A percentile compares a stretch with the other conserved stretches of the same genome.
These are phyloP conservation scores for Penicillium concentricum DNA, from an alignment of 2,329 filamentous ascomycete species.

Conservation along the genomic window DNA sequence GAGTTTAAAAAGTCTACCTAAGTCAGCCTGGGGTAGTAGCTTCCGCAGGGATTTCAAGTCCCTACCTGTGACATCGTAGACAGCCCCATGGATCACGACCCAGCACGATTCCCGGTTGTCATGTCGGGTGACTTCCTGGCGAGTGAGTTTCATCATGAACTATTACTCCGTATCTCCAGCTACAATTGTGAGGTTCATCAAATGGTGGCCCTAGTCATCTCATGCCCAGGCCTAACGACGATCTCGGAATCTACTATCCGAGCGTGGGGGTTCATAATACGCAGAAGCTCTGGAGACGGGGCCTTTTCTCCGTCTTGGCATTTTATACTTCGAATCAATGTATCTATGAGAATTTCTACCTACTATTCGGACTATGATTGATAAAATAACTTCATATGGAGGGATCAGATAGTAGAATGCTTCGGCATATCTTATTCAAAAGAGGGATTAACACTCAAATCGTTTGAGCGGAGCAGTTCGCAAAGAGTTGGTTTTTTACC, in stretches of 20 bases:
- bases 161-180: not conserved
- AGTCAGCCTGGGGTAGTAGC: not conserved
- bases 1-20: constrained; percentile 31
- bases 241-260: not conserved
- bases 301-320: not conserved
- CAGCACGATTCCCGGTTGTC: constrained; percentile 50
- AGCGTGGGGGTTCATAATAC: not conserved
- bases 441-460: too few species aligned
- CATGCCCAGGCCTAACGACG: not conserved
- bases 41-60: not conserved
- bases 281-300: not conserved
- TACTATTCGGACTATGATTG: too few species aligned
- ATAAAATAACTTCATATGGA: too few species aligned
- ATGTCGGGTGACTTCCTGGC: constrained; percentile 52
- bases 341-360: too few species aligned
- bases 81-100: constrained; percentile 52
- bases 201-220: not conserved
- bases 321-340: too few species aligned
- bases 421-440: too few species aligned
- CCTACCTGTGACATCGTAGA: constrained; percentile 50
- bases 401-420: too few species aligned
- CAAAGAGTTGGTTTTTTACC: too few species aligned
- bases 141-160: constrained; percentile 38
- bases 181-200: not conserved
- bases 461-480: too few species aligned